phyloP scores from a whole-genome alignment of 495 filamentous ascomycete genomes.

The Lindgomyces ingoldianus region DNA sequence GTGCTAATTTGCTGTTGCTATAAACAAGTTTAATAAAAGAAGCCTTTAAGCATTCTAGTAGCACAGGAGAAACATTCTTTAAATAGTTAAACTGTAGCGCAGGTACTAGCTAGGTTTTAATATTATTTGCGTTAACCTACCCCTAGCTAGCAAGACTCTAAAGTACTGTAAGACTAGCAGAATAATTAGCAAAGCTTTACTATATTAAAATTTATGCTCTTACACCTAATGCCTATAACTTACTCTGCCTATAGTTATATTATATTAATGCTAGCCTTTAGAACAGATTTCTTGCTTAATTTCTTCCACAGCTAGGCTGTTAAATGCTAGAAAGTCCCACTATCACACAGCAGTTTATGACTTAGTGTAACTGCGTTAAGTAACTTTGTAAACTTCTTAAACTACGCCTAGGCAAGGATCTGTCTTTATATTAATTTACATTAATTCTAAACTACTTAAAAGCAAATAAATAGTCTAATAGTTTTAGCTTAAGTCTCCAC shows the following conservation, averaged over 20 bases:
- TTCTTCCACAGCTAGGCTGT: not conserved
- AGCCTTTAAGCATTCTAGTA: not conserved
- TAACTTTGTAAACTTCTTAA: too few relatives aligned
- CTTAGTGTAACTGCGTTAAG: too few relatives aligned
- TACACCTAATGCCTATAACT: not conserved
- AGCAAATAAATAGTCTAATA: too few relatives aligned
- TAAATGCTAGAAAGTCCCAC: too few relatives aligned
- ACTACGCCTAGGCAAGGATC: too few relatives aligned
- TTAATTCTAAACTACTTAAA: too few relatives aligned
- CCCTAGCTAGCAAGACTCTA: not conserved
- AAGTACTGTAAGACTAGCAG: not conserved
- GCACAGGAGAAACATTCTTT: not conserved
- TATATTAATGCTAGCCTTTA: not conserved
- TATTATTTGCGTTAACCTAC: not conserved
- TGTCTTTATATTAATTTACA: too few relatives aligned
- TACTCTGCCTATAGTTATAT: not conserved
- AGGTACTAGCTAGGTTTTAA: not conserved
- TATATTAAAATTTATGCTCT: not conserved
- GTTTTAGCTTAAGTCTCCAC: too few relatives aligned
- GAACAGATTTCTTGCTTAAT: not conserved
- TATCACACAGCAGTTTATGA: too few relatives aligned
- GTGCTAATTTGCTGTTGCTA: not conserved
- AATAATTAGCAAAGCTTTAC: not conserved
- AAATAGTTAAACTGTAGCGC: not conserved
- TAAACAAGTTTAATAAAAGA: not conserved